Evolutionary conservation across 2,329 filamentous ascomycete genomes (phyloP).

Genomic region (Didymella lethalis): DNA sequence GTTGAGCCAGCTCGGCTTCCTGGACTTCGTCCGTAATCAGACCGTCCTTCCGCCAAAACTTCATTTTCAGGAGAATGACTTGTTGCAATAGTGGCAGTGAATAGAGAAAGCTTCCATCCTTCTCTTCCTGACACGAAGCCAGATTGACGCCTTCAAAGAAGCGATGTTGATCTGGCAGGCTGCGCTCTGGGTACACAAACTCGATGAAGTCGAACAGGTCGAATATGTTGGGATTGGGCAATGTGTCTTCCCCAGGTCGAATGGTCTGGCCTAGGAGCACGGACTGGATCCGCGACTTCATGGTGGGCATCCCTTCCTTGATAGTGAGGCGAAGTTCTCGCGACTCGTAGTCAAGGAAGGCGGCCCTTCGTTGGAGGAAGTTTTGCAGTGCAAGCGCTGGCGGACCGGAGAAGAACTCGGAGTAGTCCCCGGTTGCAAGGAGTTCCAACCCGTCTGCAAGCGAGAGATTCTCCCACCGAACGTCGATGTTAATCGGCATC

Average conservation of each 20-base stretch:
- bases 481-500: conserved; percentile 71
- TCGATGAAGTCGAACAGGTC: conserved; percentile 93
- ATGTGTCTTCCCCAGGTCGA: conserved; percentile 69
- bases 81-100: conserved; percentile 76
- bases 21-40: conserved; percentile 48
- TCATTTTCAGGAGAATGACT: conserved; percentile 73
- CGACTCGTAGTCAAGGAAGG: conserved; percentile 83
- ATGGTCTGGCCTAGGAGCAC: conserved; percentile 79
- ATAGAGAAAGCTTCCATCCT: conserved; percentile 67
- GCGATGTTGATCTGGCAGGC: conserved; percentile 62
- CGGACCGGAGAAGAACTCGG: conserved; percentile 72
- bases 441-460: conserved; percentile 56
- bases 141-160: conserved; percentile 74
- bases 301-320: conserved; percentile 69
- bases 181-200: conserved; percentile 60
- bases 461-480: conserved; percentile 76
- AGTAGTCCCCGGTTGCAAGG: conserved; percentile 36
- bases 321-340: conserved; percentile 83
- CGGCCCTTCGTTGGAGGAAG: conserved; percentile 78
- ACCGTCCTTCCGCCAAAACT: conserved; percentile 63
- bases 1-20: conserved; percentile 43
- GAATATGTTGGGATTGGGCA: conserved; percentile 79
- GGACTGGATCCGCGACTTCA: conserved; percentile 58
- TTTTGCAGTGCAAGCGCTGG: conserved; percentile 75
- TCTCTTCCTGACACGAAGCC: conserved; percentile 66